phyloP scores from a whole-genome alignment of 345 rosid genomes.

The Euclidium syriacum region DNA sequence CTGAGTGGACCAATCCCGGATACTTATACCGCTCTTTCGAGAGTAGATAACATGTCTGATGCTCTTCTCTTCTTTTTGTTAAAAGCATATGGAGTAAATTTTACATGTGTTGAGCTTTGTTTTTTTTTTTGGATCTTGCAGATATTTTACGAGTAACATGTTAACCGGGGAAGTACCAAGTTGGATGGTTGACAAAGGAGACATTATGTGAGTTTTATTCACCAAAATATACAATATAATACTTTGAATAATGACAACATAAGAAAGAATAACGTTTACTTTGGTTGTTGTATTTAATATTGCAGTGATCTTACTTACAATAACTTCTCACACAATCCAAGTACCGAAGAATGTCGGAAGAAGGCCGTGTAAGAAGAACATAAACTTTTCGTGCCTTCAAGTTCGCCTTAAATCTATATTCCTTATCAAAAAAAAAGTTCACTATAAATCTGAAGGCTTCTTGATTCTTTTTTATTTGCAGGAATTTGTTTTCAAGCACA shows the following conservation, averaged over 20 bases:
- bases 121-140: constrained; percentile 18
- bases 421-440: too few relatives aligned
- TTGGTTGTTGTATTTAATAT: neutral
- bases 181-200: constrained; percentile 40
- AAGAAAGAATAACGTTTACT: neutral
- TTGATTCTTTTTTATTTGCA: constrained; percentile 14
- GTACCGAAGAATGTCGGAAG: constrained; percentile 24
- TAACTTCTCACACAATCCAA: constrained; percentile 40
- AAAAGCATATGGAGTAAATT: neutral
- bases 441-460: constrained; percentile 1
- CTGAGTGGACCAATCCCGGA: constrained; percentile 47
- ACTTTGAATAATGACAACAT: neutral
- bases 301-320: constrained; percentile 75
- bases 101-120: too few relatives aligned
- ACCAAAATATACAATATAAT: too few relatives aligned
- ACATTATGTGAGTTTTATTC: constrained; percentile 37
- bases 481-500: constrained; percentile 53
- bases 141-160: constrained; percentile 38
- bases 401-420: too few relatives aligned
- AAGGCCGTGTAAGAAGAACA: constrained; percentile 35
- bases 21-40: neutral
- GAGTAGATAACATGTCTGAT: constrained; percentile 20
- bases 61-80: neutral
- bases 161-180: constrained; percentile 48
- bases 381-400: neutral